These are phyloP conservation scores for Rhipidocladum racemiflorum DNA, from an alignment of 176 grass and related monocot genomes.

Conservation along the genomic window DNA sequence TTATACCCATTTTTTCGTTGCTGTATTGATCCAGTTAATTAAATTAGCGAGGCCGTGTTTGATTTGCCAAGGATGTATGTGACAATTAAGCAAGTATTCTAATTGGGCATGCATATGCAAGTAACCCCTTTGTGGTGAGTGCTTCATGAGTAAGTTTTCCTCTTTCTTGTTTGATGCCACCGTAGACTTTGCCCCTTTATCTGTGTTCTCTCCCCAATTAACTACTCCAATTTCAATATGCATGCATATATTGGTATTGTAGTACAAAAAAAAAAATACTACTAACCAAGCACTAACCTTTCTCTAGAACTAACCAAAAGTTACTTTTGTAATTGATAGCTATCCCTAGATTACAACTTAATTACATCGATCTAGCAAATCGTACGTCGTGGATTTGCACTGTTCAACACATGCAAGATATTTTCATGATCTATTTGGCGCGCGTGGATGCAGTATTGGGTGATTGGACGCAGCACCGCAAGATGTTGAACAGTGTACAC, in stretches of 20 bases:
- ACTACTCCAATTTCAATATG: slow-evolving; percentile 11
- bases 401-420: slow-evolving; percentile 10
- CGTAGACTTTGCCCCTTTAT: slow-evolving; percentile 25
- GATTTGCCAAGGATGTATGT: neutral
- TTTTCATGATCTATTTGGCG: neutral
- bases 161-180: slow-evolving; percentile 27
- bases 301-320: slow-evolving; percentile 27
- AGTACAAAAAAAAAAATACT: neutral
- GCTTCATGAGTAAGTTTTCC: slow-evolving; percentile 48
- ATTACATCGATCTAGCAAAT: neutral
- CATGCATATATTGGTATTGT: neutral
- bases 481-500: neutral
- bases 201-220: slow-evolving; percentile 10
- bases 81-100: slow-evolving; percentile 15
- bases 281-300: neutral
- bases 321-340: slow-evolving; percentile 25
- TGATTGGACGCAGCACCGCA: neutral
- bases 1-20: neutral
- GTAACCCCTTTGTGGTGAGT: slow-evolving; percentile 14
- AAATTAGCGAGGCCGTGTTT: slow-evolving; percentile 9
- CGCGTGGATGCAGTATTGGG: neutral
- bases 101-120: slow-evolving; percentile 1
- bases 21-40: neutral
- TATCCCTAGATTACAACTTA: neutral
- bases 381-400: neutral